Percentiles rank a stretch among this genome's conserved stretches.
These are phyloP conservation scores for Phytophthora fragariaefolia DNA, from an alignment of 352 stramenopile genomes.

Conservation along the genomic window DNA sequence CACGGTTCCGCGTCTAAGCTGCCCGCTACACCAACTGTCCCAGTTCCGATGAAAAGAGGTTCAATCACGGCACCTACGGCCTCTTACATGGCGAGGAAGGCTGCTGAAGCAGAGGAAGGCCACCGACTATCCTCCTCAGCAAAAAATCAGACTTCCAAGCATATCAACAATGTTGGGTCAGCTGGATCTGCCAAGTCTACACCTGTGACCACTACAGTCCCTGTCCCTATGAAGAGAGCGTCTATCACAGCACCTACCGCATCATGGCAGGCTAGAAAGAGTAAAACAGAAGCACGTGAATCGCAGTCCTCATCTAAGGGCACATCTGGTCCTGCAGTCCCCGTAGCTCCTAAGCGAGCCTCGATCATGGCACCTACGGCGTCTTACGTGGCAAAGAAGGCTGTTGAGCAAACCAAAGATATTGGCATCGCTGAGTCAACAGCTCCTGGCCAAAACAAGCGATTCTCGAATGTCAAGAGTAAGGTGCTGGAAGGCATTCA, in stretches of 20 bases:
- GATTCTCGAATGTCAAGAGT: conserved; percentile 59
- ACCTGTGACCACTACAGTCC: conserved; percentile 23
- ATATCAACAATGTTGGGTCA: conserved; percentile 6
- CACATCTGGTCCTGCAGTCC: conserved; percentile 19
- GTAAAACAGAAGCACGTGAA: not conserved
- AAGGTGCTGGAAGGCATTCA: conserved; percentile 48
- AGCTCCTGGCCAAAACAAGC: conserved; percentile 36
- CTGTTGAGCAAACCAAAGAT: conserved; percentile 22
- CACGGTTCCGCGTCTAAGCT: conserved; percentile 16
- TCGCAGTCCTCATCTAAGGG: not conserved
- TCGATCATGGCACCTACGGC: conserved; percentile 44
- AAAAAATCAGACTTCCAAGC: not conserved
- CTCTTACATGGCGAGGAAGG: conserved; percentile 35
- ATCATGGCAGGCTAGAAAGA: conserved; percentile 38
- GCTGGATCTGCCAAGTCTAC: conserved; percentile 32
- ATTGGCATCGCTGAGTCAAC: not conserved
- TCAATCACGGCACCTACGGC: conserved; percentile 38
- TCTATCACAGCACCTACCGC: conserved; percentile 43
- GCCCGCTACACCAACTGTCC: conserved; percentile 28
- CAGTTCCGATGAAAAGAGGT: conserved; percentile 33
- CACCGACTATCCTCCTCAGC: conserved; percentile 3
- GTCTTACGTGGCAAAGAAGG: conserved; percentile 44
- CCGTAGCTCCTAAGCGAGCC: conserved; percentile 36
- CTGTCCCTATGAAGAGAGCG: conserved; percentile 29
- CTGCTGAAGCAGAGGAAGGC: conserved; percentile 14